These are phyloP conservation scores for Wickerhamia fluorescens DNA, from an alignment of 805 yeast species.

Conservation along the genomic window DNA sequence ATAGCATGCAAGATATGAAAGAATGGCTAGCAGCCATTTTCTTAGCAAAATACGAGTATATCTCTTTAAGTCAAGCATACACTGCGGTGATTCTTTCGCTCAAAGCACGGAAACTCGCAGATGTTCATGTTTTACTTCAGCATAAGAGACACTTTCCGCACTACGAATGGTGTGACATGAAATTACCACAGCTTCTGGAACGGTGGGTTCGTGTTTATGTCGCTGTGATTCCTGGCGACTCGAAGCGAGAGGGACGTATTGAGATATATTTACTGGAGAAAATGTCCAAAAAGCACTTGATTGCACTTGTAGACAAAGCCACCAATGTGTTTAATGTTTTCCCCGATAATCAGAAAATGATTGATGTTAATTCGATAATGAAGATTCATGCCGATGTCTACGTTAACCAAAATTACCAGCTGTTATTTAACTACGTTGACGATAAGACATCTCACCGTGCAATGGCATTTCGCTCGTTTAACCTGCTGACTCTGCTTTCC, in stretches of 20 bases:
- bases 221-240: conserved; percentile 41
- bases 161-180: conserved; percentile 57
- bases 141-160: conserved; percentile 39
- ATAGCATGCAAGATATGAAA: no score
- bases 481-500: conserved; percentile 13
- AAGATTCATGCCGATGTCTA: conserved; percentile 49
- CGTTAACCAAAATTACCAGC: conserved; percentile 35
- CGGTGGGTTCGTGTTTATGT: conserved; percentile 54
- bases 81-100: conserved; percentile 58
- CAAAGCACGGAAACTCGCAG: conserved; percentile 50
- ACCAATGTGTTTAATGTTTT: conserved; percentile 47
- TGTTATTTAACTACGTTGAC: conserved; percentile 23
- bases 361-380: conserved; percentile 51
- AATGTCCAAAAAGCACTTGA: conserved; percentile 42
- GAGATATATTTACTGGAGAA: conserved; percentile 47
- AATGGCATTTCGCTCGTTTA: conserved; percentile 10
- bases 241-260: conserved; percentile 43
- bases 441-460: conserved; percentile 12
- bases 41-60: conserved; percentile 50
- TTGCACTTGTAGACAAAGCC: conserved; percentile 42
- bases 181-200: conserved; percentile 51
- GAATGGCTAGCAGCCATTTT: conserved; percentile 44
- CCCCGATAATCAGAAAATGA: conserved; percentile 50
- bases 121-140: conserved; percentile 51
- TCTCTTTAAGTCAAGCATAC: conserved; percentile 52